These are phyloP conservation scores for Aspergillus coremiiformis DNA, from an alignment of 495 filamentous ascomycete genomes.

Conservation along the genomic window DNA sequence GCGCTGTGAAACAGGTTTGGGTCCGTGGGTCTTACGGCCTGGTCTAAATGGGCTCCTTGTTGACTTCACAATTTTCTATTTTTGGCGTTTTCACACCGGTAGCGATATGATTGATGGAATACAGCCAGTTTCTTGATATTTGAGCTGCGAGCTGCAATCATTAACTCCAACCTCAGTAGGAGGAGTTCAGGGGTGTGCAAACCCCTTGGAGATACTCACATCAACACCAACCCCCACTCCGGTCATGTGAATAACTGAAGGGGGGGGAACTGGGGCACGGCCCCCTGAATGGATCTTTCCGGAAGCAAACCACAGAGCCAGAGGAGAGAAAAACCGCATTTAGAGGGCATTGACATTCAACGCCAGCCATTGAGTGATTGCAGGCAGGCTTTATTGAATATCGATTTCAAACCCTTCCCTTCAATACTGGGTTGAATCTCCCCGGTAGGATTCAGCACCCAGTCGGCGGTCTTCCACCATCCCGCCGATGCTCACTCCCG, in stretches of 20 bases:
- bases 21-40: slow-evolving; percentile 6
- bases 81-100: slow-evolving; percentile 12
- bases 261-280: slow-evolving; percentile 5
- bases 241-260: slow-evolving; percentile 6
- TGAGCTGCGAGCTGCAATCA: neutral
- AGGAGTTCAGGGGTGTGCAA: neutral
- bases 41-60: slow-evolving; percentile 15
- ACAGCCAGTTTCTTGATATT: neutral
- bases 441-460: neutral
- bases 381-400: neutral
- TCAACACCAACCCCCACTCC: slow-evolving; percentile 2
- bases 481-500: slow-evolving; percentile 8
- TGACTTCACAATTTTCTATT: slow-evolving; percentile 14
- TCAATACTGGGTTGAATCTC: neutral
- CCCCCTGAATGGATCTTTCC: neutral
- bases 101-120: slow-evolving; percentile 7
- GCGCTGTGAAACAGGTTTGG: slow-evolving; percentile 9
- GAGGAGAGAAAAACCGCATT: neutral
- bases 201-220: neutral
- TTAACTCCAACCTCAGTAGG: neutral
- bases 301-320: neutral
- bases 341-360: neutral
- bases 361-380: neutral
- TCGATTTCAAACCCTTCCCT: neutral
- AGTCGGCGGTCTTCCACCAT: neutral